These are phyloP conservation scores for Pseudogymnoascus sp. DNA, from an alignment of 2,329 filamentous ascomycete species.

Conservation along the genomic window DNA sequence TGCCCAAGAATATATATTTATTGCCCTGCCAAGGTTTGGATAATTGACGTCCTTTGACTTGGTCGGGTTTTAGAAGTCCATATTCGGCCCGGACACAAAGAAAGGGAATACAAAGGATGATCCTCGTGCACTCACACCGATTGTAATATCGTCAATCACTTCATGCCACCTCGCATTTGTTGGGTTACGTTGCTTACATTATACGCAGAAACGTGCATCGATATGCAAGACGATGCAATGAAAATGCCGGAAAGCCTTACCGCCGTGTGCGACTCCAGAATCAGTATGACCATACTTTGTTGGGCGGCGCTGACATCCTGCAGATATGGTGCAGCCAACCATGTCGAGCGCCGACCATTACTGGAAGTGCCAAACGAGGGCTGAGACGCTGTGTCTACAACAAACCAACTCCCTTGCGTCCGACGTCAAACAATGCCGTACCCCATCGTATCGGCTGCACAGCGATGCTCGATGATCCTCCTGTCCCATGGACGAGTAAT, in stretches of 20 bases:
- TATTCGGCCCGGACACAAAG: background rate
- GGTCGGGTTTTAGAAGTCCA: background rate
- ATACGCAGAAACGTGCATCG: background rate
- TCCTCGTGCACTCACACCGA: background rate
- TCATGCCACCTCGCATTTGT: background rate
- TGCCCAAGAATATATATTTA: background rate
- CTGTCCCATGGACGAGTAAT: background rate
- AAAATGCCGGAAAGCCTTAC: background rate
- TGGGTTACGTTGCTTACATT: background rate
- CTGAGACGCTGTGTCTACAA: background rate
- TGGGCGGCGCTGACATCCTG: background rate
- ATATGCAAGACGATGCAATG: background rate
- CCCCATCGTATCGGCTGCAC: background rate
- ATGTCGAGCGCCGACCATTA: background rate
- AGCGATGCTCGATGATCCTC: background rate
- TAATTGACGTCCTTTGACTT: background rate
- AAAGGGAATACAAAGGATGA: background rate
- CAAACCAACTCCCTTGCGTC: background rate
- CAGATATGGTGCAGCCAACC: background rate
- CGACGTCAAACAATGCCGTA: conserved; percentile 2
- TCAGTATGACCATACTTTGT: background rate
- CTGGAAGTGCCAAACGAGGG: background rate
- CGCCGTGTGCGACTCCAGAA: background rate
- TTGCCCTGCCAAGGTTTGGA: background rate
- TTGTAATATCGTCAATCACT: background rate